Evolutionary conservation across 176 grass and related monocot species (phyloP).

Genomic region (Juncus effusus): DNA sequence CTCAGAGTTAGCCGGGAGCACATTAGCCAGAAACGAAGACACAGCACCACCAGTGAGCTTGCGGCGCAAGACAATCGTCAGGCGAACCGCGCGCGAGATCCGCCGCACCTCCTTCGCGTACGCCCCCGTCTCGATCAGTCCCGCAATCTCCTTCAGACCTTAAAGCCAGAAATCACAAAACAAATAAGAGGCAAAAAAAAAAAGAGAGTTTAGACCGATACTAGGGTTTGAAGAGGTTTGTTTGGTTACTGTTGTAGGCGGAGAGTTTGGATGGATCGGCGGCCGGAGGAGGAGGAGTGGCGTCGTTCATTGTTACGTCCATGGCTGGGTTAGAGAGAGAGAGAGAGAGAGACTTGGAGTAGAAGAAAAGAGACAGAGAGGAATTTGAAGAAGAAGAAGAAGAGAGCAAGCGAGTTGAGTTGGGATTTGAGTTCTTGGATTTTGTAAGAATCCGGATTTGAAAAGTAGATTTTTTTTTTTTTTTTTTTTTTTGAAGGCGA

Average conservation of each 20-base stretch:
- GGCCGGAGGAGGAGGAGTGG: conserved; percentile 3
- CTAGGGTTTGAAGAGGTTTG: conserved; percentile 34
- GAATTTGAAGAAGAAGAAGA: conserved; percentile 3
- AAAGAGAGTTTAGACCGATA: not conserved
- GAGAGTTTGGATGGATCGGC: conserved; percentile 13
- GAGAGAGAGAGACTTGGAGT: conserved; percentile 16
- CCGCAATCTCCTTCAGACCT: conserved; percentile 91
- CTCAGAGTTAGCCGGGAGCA: conserved; percentile 42
- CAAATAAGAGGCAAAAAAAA: not conserved
- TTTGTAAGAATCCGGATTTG: no score
- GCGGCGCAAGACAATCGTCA: conserved; percentile 63
- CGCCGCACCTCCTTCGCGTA: conserved; percentile 68
- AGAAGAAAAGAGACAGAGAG: conserved; percentile 24
- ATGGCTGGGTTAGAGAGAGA: conserved; percentile 3
- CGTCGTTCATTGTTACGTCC: conserved; percentile 29
- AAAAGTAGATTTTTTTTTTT: no score
- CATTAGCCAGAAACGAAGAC: conserved; percentile 54
- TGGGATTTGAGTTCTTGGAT: no score
- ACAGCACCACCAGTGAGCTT: conserved; percentile 46
- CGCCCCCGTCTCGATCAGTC: conserved; percentile 63
- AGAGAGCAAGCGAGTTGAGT: not conserved
- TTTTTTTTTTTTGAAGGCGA: no score
- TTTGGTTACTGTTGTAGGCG: conserved; percentile 21
- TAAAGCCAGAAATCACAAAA: not conserved
- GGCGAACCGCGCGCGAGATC: conserved; percentile 65